Evolutionary conservation across 176 grass and related monocot species (phyloP).

Genomic region (Musa troglodytarum): DNA sequence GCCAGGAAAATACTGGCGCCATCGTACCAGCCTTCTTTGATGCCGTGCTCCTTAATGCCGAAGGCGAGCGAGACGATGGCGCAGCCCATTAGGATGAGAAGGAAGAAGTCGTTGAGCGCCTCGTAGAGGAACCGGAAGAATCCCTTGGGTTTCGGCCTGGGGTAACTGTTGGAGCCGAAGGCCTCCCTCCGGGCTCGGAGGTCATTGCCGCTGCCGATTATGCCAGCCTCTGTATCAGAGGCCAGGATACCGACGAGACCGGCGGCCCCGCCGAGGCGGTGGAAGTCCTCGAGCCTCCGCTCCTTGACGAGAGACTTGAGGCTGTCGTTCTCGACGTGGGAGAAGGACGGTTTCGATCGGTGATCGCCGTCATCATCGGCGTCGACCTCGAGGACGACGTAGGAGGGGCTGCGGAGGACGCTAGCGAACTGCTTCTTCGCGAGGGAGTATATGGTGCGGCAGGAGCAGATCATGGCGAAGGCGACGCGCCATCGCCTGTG

Average conservation of each 20-base stretch:
- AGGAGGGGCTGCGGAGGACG: constrained; percentile 3
- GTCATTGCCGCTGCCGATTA: neutral
- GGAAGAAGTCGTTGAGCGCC: constrained; percentile 12
- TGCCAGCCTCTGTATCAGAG: neutral
- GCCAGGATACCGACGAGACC: neutral
- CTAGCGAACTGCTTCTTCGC: neutral
- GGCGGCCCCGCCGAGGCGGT: neutral
- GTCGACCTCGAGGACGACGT: neutral
- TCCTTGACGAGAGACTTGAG: constrained; percentile 3
- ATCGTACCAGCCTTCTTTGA: constrained; percentile 18
- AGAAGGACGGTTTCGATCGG: neutral
- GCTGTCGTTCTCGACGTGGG: neutral
- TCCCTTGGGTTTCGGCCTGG: constrained; percentile 1
- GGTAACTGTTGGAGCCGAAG: neutral
- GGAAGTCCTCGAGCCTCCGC: neutral
- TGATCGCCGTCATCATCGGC: neutral
- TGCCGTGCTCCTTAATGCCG: constrained; percentile 20
- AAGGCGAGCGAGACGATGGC: constrained; percentile 17
- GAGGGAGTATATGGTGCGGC: constrained; percentile 3
- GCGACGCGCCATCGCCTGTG: constrained; percentile 5
- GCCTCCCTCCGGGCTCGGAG: neutral
- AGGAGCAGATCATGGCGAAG: constrained; percentile 7
- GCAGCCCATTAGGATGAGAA: constrained; percentile 10
- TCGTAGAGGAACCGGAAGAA: constrained; percentile 7
- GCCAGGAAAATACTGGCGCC: constrained; percentile 19